Evolutionary conservation across 163 green algal species (phyloP).

Genomic region (Scenedesmus sp.): DNA sequence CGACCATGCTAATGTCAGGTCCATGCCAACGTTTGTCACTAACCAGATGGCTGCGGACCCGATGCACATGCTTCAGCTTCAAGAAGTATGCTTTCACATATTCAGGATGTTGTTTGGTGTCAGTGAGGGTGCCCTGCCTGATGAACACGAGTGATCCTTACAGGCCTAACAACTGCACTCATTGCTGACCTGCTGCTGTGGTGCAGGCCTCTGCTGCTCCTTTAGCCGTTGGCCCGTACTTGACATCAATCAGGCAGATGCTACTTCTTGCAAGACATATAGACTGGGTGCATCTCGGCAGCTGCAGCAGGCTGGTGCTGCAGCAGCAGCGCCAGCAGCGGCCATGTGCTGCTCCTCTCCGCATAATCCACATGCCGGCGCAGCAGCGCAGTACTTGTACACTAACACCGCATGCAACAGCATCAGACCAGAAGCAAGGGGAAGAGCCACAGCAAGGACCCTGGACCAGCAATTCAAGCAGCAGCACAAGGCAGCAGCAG

Average conservation of each 20-base stretch:
- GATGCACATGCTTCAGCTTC: background rate
- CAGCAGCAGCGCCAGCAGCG: background rate
- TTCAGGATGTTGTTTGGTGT: background rate
- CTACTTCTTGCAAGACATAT: background rate
- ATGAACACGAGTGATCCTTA: too few species aligned
- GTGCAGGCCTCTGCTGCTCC: background rate
- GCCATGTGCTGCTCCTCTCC: background rate
- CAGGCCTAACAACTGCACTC: too few species aligned
- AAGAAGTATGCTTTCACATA: background rate
- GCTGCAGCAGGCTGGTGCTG: background rate
- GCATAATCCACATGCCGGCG: background rate
- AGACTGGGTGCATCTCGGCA: background rate
- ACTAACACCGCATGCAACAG: background rate
- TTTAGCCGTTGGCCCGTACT: background rate
- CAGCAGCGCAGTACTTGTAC: background rate
- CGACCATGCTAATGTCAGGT: background rate
- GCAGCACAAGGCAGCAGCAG: conserved; percentile 20
- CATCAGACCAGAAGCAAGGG: background rate
- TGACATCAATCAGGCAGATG: background rate
- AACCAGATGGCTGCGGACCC: background rate
- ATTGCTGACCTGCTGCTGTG: too few species aligned
- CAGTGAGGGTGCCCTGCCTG: background rate
- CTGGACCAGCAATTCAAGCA: background rate
- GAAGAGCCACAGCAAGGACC: background rate
- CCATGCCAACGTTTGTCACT: conserved; percentile 9